Base-by-base conservation (phyloP, 2,329 filamentous ascomycete genomes). In the Ophiostoma ulmi region DNA sequence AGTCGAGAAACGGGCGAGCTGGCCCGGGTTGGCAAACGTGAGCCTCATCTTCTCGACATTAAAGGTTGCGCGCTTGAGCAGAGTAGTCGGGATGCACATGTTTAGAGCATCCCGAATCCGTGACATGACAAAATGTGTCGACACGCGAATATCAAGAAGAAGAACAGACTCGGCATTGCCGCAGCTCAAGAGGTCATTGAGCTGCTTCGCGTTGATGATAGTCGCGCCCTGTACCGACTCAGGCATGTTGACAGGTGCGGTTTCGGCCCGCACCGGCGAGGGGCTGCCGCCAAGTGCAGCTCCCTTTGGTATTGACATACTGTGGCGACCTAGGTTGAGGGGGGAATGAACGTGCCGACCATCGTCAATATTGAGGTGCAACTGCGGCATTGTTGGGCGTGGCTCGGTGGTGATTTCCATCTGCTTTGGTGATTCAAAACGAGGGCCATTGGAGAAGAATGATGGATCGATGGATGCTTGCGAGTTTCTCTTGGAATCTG, bases 51-150 rank as follows among this genome's bases (percentile, higher is more conserved):
- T 97, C 73, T 93, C 85, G 14, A 97, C 86, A 75, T 94, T 94
- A 80, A 96, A 98, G 0, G 93, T 96, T 0, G 92, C 90, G 68
- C 95, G 86, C 80, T 98, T 98, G 22, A 99, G 81, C 17, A 99
- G 82, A 0, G 94, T 98, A 0, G 95, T 98, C 0, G 95, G 95
- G 72, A 98, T 97, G 77, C 95, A 98, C 5, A 99, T 83, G 77
- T 96, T 98, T 41, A 99, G 81, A 0, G 94, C 92, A n/a, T 90
- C 90, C 68, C 84, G 82, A 70, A 98, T 91, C 39, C 91, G 88
- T 31, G 91, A 89, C 65, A 87, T 84, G 0, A 89, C 86, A 77
- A 91, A 97, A 74, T 94, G 92, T 26, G 93, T 93, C 38, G 90
- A 92, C 0, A 96, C 93, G 55, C 95, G 88, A 31, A 98, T 86